Base-by-base conservation (phyloP, 2,329 filamentous ascomycete species). In the Gyromitra esculenta region DNA sequence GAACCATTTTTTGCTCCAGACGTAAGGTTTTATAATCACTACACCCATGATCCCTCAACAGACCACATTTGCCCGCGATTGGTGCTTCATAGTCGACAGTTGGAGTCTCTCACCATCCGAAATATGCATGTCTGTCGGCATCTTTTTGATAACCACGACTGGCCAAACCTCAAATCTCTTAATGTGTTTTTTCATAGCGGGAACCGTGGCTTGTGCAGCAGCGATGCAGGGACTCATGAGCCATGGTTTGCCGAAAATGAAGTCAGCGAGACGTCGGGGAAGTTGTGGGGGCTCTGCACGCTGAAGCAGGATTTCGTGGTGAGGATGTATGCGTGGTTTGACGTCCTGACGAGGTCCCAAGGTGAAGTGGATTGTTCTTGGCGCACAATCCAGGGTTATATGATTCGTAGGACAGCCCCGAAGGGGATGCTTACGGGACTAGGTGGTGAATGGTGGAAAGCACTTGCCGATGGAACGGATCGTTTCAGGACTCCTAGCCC, bases 41-140 rank as follows among this genome's bases (percentile, higher is more conserved):
- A 79, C 15, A 68, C 67, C 2, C 82, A 83, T 67, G 75, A 78
- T 13, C 72, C 79, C 15, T 82, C 82, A 41, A 80, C 82, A 1
- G 77, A 81, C 5, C 77, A 84, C 13, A 80, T 82, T 0, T 79
- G 79, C 7, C 81, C 82, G 50, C 76, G 72, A 15, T 73, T 79
- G 0, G 64, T 62, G 21, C 41, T 77, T 13, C 77, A 77, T 41
- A 71, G 72, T 21, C 52, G 75, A 39, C 71, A 25, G 9, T 48
- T 78, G 9, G 77, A 78, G 68, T 75, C 77, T 9, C 77, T 78
- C 59, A 75, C 77, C 9, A 67, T 78, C 62, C 75, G 77, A 35
- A 78, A 78, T 35, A 74, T 78, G 59, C 70, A 75, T 66, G 41
- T 77, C n/a, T 78, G 77, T 59, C 65, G 62, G 8, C 62, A 70